Evolutionary conservation across 1,284 basidiomycete genomes (phyloP), one percentile per base, ranked within the genome.

Genomic region (Fomitopsis pinicola): DNA sequence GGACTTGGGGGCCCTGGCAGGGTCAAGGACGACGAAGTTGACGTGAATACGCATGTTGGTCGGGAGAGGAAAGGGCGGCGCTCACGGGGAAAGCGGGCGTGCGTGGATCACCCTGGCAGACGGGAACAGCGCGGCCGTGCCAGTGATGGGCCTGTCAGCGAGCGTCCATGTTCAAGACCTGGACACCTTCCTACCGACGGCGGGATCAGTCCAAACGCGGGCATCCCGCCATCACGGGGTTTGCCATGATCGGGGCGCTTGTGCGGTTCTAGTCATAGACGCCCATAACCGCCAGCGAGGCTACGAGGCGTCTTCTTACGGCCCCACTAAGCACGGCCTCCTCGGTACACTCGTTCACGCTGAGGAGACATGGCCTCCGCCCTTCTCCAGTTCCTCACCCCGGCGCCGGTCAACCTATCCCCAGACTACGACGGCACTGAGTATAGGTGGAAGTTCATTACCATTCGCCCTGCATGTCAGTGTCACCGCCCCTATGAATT

Each of bases 401-500:
- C 89, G 38, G 69, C 77, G 2, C 78, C 79, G n/a, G 71, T 77
- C 33, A 64, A 74, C 40, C 70, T 78, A 6, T 61, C 74, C 2
- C 71, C 75, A 9, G 76, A 85, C 36, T 89, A 88, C 67, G 72
- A 80, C 22, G 88, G 92, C 17, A 72, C 83, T 54, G 82, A 95
- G 73, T 86, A 80, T 71, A 79, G 76, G 64, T 94, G 88, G 88
- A 88, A 83, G 71, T 80, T 86, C 64, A 76, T 96, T 67, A 84
- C 87, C 50, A 92, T 95, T 76, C 80, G 92, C 56, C 94, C 94
- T 12, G 89, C 88, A n/a, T 73, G 89, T 90, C 68, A 62, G 85
- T 76, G 42, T 10, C n/a, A n/a, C 12, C 5, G 19, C 12, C 42
- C 42, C 57, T 60, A 65, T 38, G 22, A 36, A 50, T 55, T 12